Conservation (phyloP, 371 early-diverging fungal species). For the Mortierella sp. region DNA sequence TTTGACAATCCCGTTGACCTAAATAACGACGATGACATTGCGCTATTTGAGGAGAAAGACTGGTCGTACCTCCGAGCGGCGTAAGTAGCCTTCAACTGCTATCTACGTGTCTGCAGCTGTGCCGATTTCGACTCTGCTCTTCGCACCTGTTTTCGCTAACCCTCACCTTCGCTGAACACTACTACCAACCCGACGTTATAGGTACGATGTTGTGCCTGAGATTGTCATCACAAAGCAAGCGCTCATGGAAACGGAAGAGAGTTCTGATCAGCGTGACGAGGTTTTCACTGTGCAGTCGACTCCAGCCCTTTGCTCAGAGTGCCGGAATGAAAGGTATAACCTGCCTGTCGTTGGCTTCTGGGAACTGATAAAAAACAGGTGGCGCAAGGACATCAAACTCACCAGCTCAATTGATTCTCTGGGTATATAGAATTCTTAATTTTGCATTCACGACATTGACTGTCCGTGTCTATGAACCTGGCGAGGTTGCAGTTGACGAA, state of each 20-base stretch:
- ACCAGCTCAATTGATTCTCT: background rate
- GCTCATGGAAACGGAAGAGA: background rate
- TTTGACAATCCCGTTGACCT: conserved; percentile 19
- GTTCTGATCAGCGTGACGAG: background rate
- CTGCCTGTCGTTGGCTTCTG: background rate
- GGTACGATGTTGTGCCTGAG: conserved; percentile 41
- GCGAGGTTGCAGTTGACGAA: background rate
- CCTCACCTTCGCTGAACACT: background rate
- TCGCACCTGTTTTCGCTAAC: background rate
- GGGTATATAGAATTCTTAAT: conserved; percentile 29
- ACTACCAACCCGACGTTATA: background rate
- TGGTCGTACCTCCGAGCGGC: conserved; percentile 35
- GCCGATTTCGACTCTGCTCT: background rate
- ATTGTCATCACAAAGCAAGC: conserved; percentile 18
- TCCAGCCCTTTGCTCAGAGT: conserved; percentile 27
- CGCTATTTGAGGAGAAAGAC: conserved; percentile 32
- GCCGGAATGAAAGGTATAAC: conserved; percentile 32
- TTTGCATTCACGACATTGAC: conserved; percentile 25
- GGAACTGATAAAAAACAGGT: no score
- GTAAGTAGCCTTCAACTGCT: conserved; percentile 12
- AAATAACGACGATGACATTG: conserved; percentile 18
- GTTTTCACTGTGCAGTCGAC: background rate
- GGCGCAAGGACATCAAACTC: no score
- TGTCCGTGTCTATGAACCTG: conserved; percentile 30
- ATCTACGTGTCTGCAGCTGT: background rate